Base-by-base conservation (phyloP, 495 filamentous ascomycete species). In the Aspergillus indologenus region DNA sequence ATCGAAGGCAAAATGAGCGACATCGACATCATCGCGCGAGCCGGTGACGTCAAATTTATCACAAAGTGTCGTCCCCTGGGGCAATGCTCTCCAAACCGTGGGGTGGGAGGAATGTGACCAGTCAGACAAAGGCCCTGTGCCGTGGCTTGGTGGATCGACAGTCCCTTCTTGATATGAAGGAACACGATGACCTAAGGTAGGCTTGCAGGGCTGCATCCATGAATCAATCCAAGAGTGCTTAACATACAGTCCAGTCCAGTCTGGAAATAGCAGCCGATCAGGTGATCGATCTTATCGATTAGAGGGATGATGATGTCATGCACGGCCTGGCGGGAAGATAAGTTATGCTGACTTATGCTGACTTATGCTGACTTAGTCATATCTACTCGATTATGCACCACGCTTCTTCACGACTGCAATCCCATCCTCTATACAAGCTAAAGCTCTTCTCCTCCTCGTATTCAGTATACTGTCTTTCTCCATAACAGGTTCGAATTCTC, bases 1-100 rank as follows among this genome's bases (percentile, higher is more conserved):
- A 11, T 11, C 20, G 12, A 40, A 34, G 50, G 20, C n/a, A 17
- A n/a, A 19, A 19, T 9, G 50, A 24, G 31, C 2, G n/a, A 15
- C 51, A 17, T 18, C 52, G 52, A 54, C 52, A 54, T 54, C 52
- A 54, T 54, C 52, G 40, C 3, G 15, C 40, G 31, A 20, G 52
- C 19, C 15, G 31, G 40, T 54, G 52, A 54, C 52, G 52, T 54
- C 52, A 54, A 40, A 14, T 2, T 54, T 31, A 54, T 15, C 51
- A 31, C 31, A 54, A 47, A n/a, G 18, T 18, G 9, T 29, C 26
- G 26, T 40, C 12, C 7, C 26, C 26, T 29, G 26, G 26, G 26
- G 12, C 34, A 8, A 8, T 11, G 5, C 34, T 15, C n/a, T 40
- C 5, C 34, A 15, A 40, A 40, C 34, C 34, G 7, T 40, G 34